phyloP scores from a whole-genome alignment of 164 flowering plant species.

The Stephania yunnanensis region DNA sequence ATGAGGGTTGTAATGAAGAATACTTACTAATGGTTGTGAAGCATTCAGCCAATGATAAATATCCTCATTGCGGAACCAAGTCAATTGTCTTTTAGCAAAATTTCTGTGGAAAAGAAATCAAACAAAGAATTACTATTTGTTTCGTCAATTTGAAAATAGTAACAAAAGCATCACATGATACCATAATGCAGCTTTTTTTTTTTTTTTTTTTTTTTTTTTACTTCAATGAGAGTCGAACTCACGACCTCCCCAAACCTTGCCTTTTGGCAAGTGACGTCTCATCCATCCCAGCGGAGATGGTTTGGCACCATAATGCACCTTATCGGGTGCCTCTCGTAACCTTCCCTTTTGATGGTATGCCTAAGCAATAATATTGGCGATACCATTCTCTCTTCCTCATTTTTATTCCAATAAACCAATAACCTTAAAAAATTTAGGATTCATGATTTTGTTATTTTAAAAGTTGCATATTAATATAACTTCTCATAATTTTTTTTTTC shows the following conservation, averaged over 20 bases:
- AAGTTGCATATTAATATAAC: background rate
- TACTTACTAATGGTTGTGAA: slow-evolving; percentile 74
- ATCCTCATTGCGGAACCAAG: slow-evolving; percentile 91
- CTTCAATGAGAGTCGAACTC: too few relatives aligned
- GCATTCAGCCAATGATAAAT: slow-evolving; percentile 96
- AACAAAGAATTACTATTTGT: slow-evolving; percentile 1
- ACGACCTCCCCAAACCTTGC: too few relatives aligned
- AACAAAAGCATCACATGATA: background rate
- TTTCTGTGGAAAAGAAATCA: slow-evolving; percentile 42
- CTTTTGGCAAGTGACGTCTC: too few relatives aligned
- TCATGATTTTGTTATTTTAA: background rate
- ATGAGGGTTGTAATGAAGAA: slow-evolving; percentile 3
- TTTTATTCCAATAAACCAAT: background rate
- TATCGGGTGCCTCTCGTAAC: background rate
- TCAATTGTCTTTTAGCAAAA: slow-evolving; percentile 94
- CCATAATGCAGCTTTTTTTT: background rate
- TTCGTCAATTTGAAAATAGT: background rate
- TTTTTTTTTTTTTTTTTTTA: too few relatives aligned
- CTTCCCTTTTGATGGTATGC: background rate
- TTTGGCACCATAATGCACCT: too few relatives aligned
- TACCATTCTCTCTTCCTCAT: background rate
- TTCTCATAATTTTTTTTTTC: background rate
- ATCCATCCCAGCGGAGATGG: too few relatives aligned
- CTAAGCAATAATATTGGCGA: background rate
- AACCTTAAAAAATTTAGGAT: background rate